These are phyloP conservation scores for Ilyonectria robusta DNA, from an alignment of 2,329 filamentous ascomycete genomes.

Conservation along the genomic window DNA sequence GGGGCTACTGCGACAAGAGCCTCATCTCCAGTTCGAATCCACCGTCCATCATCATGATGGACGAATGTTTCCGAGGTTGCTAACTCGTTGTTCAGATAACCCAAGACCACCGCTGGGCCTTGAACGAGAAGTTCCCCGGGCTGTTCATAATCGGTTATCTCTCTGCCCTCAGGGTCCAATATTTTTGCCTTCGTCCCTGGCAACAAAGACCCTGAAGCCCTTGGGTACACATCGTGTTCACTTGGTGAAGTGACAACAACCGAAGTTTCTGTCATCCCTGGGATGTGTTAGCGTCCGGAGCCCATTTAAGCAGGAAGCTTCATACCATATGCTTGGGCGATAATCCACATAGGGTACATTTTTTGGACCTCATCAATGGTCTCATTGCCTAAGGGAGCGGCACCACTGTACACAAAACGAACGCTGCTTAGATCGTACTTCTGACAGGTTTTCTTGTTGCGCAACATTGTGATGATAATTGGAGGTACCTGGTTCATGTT, in stretches of 20 bases:
- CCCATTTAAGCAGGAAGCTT: rapidly evolving
- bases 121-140: slow-evolving; percentile 89
- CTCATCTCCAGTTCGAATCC: slow-evolving; percentile 90
- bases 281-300: neutral
- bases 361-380: slow-evolving; percentile 73
- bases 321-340: slow-evolving; percentile 81
- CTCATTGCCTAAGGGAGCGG: slow-evolving; percentile 80
- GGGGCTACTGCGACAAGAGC: slow-evolving; percentile 76
- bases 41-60: slow-evolving; percentile 75
- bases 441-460: slow-evolving; percentile 69
- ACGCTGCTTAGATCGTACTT: slow-evolving; percentile 80
- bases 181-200: slow-evolving; percentile 75
- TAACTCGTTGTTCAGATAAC: slow-evolving; percentile 89
- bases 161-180: slow-evolving; percentile 75
- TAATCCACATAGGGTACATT: slow-evolving; percentile 73
- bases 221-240: slow-evolving; percentile 73
- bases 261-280: slow-evolving; percentile 80
- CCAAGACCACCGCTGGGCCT: slow-evolving; percentile 81
- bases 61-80: slow-evolving; percentile 86
- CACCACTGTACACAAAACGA: slow-evolving; percentile 76
- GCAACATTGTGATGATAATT: slow-evolving; percentile 81
- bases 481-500: slow-evolving; percentile 68
- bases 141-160: slow-evolving; percentile 77
- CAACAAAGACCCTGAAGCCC: slow-evolving; percentile 78
- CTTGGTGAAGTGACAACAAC: slow-evolving; percentile 74